phyloP scores from a whole-genome alignment of 192 early-diverging fungal genomes.

The Geranomyces variabilis region DNA sequence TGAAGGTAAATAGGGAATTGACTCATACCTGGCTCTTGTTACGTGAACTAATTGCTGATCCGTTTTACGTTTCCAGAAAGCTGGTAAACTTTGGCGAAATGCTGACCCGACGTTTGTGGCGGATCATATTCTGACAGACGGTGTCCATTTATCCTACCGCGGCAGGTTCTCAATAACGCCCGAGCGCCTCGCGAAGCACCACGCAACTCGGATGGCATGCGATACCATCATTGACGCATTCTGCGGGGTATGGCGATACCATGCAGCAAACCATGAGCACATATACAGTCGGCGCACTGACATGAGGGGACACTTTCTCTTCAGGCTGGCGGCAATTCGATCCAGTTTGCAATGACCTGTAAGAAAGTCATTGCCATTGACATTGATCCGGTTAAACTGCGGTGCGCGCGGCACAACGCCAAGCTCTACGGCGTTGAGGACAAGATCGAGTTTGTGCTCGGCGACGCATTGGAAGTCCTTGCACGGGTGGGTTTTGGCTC shows the following conservation, averaged over 20 bases:
- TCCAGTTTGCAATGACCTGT: constrained; percentile 92
- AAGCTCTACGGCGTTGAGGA: constrained; percentile 87
- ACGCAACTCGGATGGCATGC: constrained; percentile 68
- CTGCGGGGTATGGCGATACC: constrained; percentile 88
- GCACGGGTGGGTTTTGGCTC: constrained; percentile 55
- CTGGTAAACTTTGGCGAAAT: no score
- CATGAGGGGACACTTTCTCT: background rate
- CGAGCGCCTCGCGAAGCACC: constrained; percentile 81
- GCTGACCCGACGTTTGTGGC: no score
- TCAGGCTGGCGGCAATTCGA: constrained; percentile 85
- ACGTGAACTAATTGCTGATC: background rate
- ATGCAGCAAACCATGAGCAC: no score
- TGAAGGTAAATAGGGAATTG: constrained; percentile 59
- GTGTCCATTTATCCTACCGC: no score
- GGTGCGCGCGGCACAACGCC: constrained; percentile 86
- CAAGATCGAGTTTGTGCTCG: constrained; percentile 91
- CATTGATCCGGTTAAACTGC: constrained; percentile 76
- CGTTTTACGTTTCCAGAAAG: background rate
- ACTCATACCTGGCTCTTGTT: constrained; percentile 7
- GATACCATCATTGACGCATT: constrained; percentile 86
- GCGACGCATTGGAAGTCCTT: constrained; percentile 80
- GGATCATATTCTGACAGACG: no score
- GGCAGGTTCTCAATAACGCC: constrained; percentile 97
- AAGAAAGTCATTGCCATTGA: constrained; percentile 92
- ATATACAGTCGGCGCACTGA: no score